A percentile compares a stretch with the other conserved stretches of the same genome.
Conservation (phyloP, 2,329 filamentous ascomycete species). For the Boeremia lycopersici region DNA sequence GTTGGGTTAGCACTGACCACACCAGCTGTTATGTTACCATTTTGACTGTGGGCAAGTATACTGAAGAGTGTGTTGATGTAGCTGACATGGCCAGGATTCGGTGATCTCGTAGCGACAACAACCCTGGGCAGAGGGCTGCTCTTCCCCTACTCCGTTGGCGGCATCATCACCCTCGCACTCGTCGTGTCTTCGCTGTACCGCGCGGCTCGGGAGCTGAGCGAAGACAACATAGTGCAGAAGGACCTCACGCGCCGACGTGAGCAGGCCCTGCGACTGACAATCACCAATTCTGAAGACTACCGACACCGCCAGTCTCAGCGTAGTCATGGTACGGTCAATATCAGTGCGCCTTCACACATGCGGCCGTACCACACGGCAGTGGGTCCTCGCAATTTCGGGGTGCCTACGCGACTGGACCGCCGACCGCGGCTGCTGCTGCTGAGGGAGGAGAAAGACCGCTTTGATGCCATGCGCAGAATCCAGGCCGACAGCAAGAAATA, state of each 20-base stretch:
- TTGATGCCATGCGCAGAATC: slow-evolving; percentile 80
- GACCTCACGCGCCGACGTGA: slow-evolving; percentile 63
- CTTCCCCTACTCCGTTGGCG: slow-evolving; percentile 82
- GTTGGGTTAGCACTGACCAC: not conserved
- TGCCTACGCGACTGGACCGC: slow-evolving; percentile 17
- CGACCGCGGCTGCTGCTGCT: slow-evolving; percentile 61
- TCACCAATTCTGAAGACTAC: slow-evolving; percentile 59
- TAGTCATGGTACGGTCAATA: slow-evolving; percentile 27
- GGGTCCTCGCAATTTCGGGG: slow-evolving; percentile 10
- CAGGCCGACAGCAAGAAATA: slow-evolving; percentile 69
- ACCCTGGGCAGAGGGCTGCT: slow-evolving; percentile 71
- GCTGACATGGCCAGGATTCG: slow-evolving; percentile 30
- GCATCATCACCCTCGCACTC: slow-evolving; percentile 83
- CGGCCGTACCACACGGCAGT: slow-evolving; percentile 31
- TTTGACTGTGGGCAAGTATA: slow-evolving; percentile 41
- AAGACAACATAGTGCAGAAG: slow-evolving; percentile 66
- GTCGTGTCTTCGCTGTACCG: slow-evolving; percentile 80
- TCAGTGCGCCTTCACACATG: slow-evolving; percentile 35
- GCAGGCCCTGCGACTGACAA: slow-evolving; percentile 60
- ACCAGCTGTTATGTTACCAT: slow-evolving; percentile 48
- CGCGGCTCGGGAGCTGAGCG: slow-evolving; percentile 64
- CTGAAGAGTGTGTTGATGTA: not conserved
- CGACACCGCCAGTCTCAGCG: slow-evolving; percentile 39
- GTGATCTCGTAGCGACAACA: slow-evolving; percentile 63
- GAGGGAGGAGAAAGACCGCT: slow-evolving; percentile 68